phyloP scores from a whole-genome alignment of 768 basidiomycete genomes.

The Hortiboletus flavorubellus region DNA sequence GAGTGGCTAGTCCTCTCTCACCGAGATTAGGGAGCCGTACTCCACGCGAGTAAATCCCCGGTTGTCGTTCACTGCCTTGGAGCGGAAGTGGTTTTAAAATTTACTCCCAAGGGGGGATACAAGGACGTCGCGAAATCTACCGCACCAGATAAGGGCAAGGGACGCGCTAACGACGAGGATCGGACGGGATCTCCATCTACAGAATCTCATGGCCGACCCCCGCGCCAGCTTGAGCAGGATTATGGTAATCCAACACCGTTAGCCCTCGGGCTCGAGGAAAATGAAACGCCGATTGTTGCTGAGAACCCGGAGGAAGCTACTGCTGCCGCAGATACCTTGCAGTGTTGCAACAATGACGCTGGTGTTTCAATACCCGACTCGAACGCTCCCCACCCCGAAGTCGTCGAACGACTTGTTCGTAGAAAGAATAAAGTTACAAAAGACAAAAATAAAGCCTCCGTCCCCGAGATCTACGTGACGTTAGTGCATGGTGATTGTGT shows the following conservation, averaged over 20 bases:
- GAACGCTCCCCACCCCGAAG: constrained; percentile 1
- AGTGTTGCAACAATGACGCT: neutral
- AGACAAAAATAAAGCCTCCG: constrained; percentile 15
- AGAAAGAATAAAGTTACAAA: constrained; percentile 20
- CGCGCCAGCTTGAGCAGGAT: neutral
- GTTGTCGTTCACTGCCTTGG: constrained; percentile 27
- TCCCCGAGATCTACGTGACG: constrained; percentile 28
- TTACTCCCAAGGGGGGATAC: constrained; percentile 28
- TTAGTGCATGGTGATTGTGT: constrained; percentile 40
- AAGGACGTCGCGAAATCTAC: neutral
- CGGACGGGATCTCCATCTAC: constrained; percentile 1
- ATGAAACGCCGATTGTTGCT: neutral
- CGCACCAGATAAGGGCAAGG: constrained; percentile 12
- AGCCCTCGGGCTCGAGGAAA: neutral
- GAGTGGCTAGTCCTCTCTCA: neutral
- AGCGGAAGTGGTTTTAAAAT: constrained; percentile 19
- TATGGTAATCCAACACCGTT: neutral
- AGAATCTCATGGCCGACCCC: neutral
- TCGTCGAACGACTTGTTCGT: neutral
- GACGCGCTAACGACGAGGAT: constrained; percentile 4
- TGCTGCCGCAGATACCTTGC: constrained; percentile 11
- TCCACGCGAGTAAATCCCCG: constrained; percentile 22
- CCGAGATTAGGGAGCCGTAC: constrained; percentile 20
- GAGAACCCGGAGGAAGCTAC: neutral
- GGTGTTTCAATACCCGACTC: neutral